Base-by-base conservation (phyloP, 2,329 filamentous ascomycete species). In the Berkeleyomyces rouxiae region DNA sequence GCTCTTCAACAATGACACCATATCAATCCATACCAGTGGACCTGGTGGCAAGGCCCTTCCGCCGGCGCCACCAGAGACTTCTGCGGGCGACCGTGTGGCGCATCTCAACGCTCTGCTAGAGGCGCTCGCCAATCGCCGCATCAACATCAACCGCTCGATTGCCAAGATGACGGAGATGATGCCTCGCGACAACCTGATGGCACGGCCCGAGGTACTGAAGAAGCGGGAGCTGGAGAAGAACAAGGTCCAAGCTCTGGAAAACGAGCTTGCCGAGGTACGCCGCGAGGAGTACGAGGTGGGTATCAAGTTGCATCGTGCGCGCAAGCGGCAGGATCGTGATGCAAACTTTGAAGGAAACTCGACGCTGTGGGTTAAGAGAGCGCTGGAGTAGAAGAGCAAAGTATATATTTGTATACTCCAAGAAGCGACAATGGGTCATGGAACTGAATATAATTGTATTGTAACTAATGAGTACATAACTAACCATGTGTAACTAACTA, bases 271-370 rank as follows among this genome's bases (percentile, higher is more conserved):
- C 3, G 87, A 90, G 66, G 82, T 93, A 36, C 81, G 83, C 72
- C 79, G 83, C 66, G 84, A 92, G 71, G 86, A 90, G 72, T 86
- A 92, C 69, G 87, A 93, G 63, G 74, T 91, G 49, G 88, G 88
- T 0, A 74, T 93, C 68, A 85, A 84, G 71, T 76, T 93, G 62
- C 82, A 88, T 70, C 77, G 86, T 31, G 85, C 86, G 7, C 86
- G 87, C 73, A 91, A 89, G 75, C 80, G 88, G 58, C 78, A 84
- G 67, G 87, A 91, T 68, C 81, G 85, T 66, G 80, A 86, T 61
- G 79, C 78, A 2, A 77, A 78, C 42, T 86, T 78, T 68, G 84
- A 88, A 68, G 82, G 82, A 9, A 85, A 84, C 0, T 81, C 81
- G 39, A 4, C 55, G 7, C 73, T 95, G 7, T 95, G 89, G 89